A percentile compares a stretch with the other conserved stretches of the same genome.
Conservation (phyloP, 495 filamentous ascomycete genomes). For the Rhizodiscina lignyota region DNA sequence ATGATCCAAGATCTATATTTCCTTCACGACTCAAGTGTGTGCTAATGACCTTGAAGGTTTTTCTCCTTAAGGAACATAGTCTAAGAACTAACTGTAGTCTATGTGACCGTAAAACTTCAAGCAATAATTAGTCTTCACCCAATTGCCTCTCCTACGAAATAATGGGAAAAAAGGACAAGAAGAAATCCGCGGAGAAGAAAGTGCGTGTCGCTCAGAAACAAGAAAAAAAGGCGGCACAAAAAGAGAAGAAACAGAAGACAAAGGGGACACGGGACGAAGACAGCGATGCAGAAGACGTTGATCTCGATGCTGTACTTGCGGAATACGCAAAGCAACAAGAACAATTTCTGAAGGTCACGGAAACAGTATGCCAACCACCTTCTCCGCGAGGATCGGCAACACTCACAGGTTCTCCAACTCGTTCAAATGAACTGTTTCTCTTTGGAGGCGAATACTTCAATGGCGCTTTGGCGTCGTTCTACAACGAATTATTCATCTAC, state of each 20-base stretch:
- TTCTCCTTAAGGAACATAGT: too few species aligned
- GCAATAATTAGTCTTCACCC: too few species aligned
- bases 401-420: constrained; percentile 66
- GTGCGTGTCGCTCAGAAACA: constrained; percentile 45
- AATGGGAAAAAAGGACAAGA: constrained; percentile 36
- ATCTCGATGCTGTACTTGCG: constrained; percentile 89
- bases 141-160: too few species aligned
- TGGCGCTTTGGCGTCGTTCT: constrained; percentile 44
- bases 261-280: constrained; percentile 39
- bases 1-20: too few species aligned
- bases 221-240: constrained; percentile 45
- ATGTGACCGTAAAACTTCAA: too few species aligned
- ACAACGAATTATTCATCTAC: constrained; percentile 71
- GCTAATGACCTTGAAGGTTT: too few species aligned
- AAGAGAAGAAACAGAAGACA: constrained; percentile 43
- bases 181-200: constrained; percentile 45
- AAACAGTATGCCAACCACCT: constrained; percentile 58
- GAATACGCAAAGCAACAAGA: constrained; percentile 72
- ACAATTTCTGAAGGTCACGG: constrained; percentile 83
- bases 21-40: too few species aligned
- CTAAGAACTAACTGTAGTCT: too few species aligned
- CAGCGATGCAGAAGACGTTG: constrained; percentile 79
- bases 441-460: constrained; percentile 73
- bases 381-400: constrained; percentile 62
- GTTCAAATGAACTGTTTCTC: constrained; percentile 74